A percentile compares a stretch with the other conserved stretches of the same genome.
Conservation (phyloP, 345 rosid genomes). For the Iberis pinnata region DNA sequence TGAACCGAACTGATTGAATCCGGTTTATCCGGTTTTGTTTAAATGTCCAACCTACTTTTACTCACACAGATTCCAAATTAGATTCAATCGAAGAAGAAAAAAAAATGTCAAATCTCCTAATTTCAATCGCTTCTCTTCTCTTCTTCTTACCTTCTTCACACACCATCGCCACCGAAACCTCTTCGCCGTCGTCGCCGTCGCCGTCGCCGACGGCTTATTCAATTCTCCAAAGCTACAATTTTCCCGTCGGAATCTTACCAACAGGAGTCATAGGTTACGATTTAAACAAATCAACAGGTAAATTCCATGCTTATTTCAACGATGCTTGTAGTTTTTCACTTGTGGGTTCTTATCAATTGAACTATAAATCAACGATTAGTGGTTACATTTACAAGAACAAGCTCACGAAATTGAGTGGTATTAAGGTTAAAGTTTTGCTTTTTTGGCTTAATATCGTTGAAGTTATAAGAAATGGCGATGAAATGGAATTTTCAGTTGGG, state of each 20-base stretch:
- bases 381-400: conserved; percentile 62
- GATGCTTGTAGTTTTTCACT: conserved; percentile 77
- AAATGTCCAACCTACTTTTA: background rate
- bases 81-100: background rate
- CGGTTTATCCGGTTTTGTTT: no score
- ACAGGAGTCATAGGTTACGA: conserved; percentile 58
- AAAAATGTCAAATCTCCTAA: conserved; percentile 13
- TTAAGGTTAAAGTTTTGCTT: conserved; percentile 80
- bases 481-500: conserved; percentile 80
- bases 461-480: conserved; percentile 53
- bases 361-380: conserved; percentile 62
- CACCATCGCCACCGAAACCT: conserved; percentile 26
- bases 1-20: no score
- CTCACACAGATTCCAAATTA: background rate
- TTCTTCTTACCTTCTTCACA: background rate
- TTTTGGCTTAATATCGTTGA: conserved; percentile 90
- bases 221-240: conserved; percentile 51
- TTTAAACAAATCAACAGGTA: conserved; percentile 52
- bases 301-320: conserved; percentile 50
- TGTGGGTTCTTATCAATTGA: conserved; percentile 78
- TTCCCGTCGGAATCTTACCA: conserved; percentile 81
- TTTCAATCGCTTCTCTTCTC: conserved; percentile 18
- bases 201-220: conserved; percentile 73
- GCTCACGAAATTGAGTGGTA: conserved; percentile 56
- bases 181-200: conserved; percentile 33